Base-by-base conservation (phyloP, 768 basidiomycete genomes). In the Amanita fuliginea region DNA sequence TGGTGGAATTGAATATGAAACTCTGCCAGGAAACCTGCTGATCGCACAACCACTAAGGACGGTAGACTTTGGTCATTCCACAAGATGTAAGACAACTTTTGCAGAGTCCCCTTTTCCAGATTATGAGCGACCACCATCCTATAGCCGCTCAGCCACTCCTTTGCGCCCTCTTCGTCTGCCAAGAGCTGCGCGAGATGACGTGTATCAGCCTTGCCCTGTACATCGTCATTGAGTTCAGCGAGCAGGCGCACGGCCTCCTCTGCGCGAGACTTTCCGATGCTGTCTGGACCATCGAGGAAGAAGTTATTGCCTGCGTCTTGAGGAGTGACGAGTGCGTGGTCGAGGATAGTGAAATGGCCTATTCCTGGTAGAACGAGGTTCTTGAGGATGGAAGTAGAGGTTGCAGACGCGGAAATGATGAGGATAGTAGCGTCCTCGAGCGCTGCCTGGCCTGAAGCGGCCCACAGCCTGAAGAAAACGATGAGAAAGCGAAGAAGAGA, bases 351-450 rank as follows among this genome's bases (percentile, higher is more conserved):
- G 63, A 96, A 98, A 60, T 87, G 80, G n/a, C 94, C 91, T 55
- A 97, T 81, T 6, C 95, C 95, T 2, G 96, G 96, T 6, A 98
- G 78, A 34, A 98, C 92, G 53, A 98, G 83, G 61, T 98, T 98
- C 75, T 99, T 98, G 49, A 99, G 75, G 56, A 89, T 79, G 42
- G 89, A 84, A 28, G 92, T 89, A 2, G 87, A 82, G 1, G 93
- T 90, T 0, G 91, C 90, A 19, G 82, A 80, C 0, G 72, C 83
- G 35, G 83, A 84, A 51, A 97, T 65, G 55, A 96, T 80, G 26
- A 98, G 75, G 37, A 97, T 72, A 42, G 83, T 77, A 10, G 92
- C 76, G 2, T 80, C 73, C 64, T 98, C 94, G 51, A 98, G 83
- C 0, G 91, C 91, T 21, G 72, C 69, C 64, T 99, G 95, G 4